Percentiles rank a stretch among this genome's conserved stretches.
phyloP scores from a whole-genome alignment of 192 early-diverging fungal species.

The Backusella parvicylindrica region DNA sequence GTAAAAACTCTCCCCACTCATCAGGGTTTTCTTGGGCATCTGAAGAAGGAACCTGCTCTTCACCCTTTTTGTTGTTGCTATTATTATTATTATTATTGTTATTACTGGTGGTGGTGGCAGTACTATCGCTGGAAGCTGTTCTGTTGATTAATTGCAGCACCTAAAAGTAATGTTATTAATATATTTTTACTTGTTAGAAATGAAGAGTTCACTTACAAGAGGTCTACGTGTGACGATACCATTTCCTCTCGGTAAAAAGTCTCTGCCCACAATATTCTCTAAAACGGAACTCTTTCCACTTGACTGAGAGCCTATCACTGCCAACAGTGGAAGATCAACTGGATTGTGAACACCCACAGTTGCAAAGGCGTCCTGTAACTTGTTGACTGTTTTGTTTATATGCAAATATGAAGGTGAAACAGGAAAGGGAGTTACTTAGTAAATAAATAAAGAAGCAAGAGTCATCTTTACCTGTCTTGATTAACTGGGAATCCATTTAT shows the following conservation, averaged over 20 bases:
- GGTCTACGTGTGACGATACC: constrained; percentile 98
- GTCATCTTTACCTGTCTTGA: constrained; percentile 41
- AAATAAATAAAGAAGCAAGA: neutral
- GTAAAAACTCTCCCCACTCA: constrained; percentile 99
- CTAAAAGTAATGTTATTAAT: neutral
- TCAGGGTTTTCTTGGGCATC: constrained; percentile 62
- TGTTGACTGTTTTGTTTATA: constrained; percentile 56
- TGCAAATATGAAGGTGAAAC: neutral
- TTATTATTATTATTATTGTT: neutral
- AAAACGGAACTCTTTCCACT: constrained; percentile 97
- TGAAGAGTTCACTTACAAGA: constrained; percentile 51
- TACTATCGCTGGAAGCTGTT: constrained; percentile 41
- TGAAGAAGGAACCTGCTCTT: neutral
- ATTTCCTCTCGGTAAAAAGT: constrained; percentile 96
- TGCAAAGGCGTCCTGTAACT: constrained; percentile 87
- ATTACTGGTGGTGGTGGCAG: neutral
- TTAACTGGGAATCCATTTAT: constrained; percentile 53
- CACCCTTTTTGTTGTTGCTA: neutral
- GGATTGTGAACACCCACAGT: constrained; percentile 89
- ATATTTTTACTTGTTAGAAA: neutral
- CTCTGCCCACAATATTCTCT: constrained; percentile 99
- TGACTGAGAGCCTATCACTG: constrained; percentile 83
- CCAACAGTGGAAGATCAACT: constrained; percentile 85
- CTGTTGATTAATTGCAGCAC: constrained; percentile 96
- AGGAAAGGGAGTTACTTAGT: neutral